Evolutionary conservation across 306 rosid species (phyloP), one percentile per base, ranked within the genome.

Genomic region (Fagus crenata): DNA sequence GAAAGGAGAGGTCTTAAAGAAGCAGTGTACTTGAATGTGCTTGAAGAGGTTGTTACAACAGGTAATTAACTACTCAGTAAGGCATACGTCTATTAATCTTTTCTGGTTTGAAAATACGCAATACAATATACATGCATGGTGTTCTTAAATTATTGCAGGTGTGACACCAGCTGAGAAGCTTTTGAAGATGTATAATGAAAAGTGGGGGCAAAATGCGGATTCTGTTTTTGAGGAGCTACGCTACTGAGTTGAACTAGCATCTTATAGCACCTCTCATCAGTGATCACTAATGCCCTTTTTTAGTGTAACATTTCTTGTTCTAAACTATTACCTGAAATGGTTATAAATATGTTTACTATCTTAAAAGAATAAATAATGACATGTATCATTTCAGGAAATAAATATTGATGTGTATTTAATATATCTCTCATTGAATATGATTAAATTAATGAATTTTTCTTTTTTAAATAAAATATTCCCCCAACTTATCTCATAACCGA

Each of bases 1-100:
- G 97, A 95, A 75, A 87, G 96, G 85, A 88, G 98, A 89, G 98
- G 97, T 72, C 88, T 59, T 80, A 91, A 87, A 85, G 99, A 95
- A 86, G 69, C 89, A 0, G 97, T 97, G 71, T 95, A 92, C 90
- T 87, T 95, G 85, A 92, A 95, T 80, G 99, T 78, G 78, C 96
- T 95, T 72, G 82, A 92, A 3, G 93, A 92, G 86, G 97, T 92
- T 77, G 93, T 93, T 73, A 88, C 85, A 78, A 87, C 97, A 82
- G 97, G 97, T 92, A 85, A 13, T 51, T 22, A 42, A 59, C 28
- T 22, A 22, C 28, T 42, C n/a, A n/a, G n/a, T 42, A 7, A 42
- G 55, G 56, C 67, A 53, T 58, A 53, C 28, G 2, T 59, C n/a
- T 18, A 58, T 58, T 58, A 53, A 12, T 53, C 67, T 69, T 49